Percentiles rank a stretch among this genome's conserved stretches.
These are phyloP conservation scores for Krasilnikovozyma curviuscula DNA, from an alignment of 768 basidiomycete species.

Conservation along the genomic window DNA sequence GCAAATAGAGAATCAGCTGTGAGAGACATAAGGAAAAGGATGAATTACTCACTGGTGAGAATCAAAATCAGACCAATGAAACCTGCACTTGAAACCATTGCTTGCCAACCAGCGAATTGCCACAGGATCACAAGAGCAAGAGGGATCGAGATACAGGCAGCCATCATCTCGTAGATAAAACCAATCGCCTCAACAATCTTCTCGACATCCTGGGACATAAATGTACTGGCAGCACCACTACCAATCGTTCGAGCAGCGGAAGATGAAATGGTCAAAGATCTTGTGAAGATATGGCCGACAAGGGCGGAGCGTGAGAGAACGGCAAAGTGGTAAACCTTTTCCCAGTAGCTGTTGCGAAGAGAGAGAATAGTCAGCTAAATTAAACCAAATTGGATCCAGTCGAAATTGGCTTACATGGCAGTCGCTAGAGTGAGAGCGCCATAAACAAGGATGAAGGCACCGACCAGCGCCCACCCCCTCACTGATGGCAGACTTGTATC, in stretches of 20 bases:
- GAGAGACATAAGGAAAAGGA: no score
- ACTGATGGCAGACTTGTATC: not conserved
- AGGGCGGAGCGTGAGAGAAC: not conserved
- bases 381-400: no score
- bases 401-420: no score
- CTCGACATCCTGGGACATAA: constrained; percentile 5
- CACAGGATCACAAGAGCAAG: no score
- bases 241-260: constrained; percentile 3
- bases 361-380: no score
- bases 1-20: no score
- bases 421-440: no score
- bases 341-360: not conserved
- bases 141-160: not conserved
- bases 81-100: no score
- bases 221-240: constrained; percentile 1
- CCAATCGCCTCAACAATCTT: not conserved
- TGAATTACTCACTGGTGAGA: no score
- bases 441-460: constrained; percentile 3
- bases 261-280: not conserved
- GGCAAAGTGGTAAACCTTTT: not conserved
- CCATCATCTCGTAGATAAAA: not conserved
- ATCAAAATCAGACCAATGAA: no score
- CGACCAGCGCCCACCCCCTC: constrained; percentile 4
- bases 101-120: no score
- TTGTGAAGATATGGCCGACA: not conserved